Evolutionary conservation across 768 basidiomycete species (phyloP), one percentile per base, ranked within the genome.

Genomic region (Cystobasidium ongulense): DNA sequence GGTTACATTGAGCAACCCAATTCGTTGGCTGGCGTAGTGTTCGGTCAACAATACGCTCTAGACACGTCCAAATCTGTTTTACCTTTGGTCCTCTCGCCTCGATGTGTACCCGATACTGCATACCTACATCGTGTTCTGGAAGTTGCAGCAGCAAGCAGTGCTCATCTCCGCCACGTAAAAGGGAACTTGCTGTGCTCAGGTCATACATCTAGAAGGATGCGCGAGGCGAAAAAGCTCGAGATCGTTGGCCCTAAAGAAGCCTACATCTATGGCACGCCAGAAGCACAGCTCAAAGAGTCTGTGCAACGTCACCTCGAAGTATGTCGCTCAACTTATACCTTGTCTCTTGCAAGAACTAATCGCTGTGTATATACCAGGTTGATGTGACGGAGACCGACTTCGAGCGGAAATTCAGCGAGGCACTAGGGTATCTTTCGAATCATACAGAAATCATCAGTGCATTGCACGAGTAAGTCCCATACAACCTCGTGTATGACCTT

Each of bases 101-200:
- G 43, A 3, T 84, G 83, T 74, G 77, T 76, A 23, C 80, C 82
- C 10, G 83, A 84, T 71, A 82, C 82, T 18, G 80, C 78, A 64
- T 81, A 79, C 71, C 79, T 79, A 59, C 77, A 81, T 54, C 76
- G 80, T 41, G 78, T 82, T 11, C 80, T 80, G 0, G 76, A 76
- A 33, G 75, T 80, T n/a, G 82, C 81, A 0, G 77, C 74, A 27
- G 72, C 74, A 61, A 75, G 81, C 29, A 78, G 80, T 52, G 74
- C 59, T 33, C 73, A 79, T 3, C 74, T 82, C 8, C 78, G 81
- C 17, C 75, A 61, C 52, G 68, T 80, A 7, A 74, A 80, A 41
- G 82, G 82, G 0, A 70, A 78, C 39, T 76, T 82, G 13, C 62
- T 81, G 23, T 83, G 82, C 74, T 74, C 75, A 15, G 80, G 79